Base-by-base conservation (phyloP, 129 eudicot species). In the Smallanthus sonchifolius region DNA sequence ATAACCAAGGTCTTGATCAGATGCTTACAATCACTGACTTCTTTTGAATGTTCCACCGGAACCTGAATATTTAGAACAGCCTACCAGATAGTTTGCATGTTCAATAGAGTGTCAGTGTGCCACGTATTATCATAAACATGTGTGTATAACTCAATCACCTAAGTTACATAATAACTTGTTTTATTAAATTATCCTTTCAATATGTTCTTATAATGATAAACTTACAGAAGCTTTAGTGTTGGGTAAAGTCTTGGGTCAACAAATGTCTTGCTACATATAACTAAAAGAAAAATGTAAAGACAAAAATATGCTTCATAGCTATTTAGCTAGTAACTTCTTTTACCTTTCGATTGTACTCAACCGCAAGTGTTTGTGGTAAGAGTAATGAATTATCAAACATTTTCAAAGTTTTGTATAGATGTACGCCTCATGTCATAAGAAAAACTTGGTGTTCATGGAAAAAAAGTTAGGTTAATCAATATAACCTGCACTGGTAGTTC, bases 401-500 rank as follows among this genome's bases (percentile, higher is more conserved):
- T 48, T 76, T 28, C 69, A 19, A 36, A 59, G 45, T 10, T 4
- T 42, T 6, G 5, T 24, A 30, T 34, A 42, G 20, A 72, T 36
- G 38, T 44, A 37, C 55, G 17, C 69, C 72, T 56, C 28, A 10
- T 63, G 34, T 63, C 30, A 62, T 35, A 63, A 62, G 11, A 44
- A 67, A 68, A 19, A 9, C 39, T 34, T 54, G 64, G 36, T 32
- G 66, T 60, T 60, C 66, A 60, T 32, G 66, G n/a, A 9, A 45
- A 64, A 15, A 40, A 76, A 36, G 38, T 45, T 43, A 17, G 37
- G 47, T 34, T 11, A 15, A 36, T n/a, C 37, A 44, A 84, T 60
- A 73, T 60, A 61, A 94, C 98, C 98, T 94, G 99, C 71, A 91
- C 99, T 24, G 99, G 99, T 28, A 94, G 86, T 76, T 94, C 99